phyloP scores from a whole-genome alignment of 2,329 filamentous ascomycete species.

The Seiridium unicorne region DNA sequence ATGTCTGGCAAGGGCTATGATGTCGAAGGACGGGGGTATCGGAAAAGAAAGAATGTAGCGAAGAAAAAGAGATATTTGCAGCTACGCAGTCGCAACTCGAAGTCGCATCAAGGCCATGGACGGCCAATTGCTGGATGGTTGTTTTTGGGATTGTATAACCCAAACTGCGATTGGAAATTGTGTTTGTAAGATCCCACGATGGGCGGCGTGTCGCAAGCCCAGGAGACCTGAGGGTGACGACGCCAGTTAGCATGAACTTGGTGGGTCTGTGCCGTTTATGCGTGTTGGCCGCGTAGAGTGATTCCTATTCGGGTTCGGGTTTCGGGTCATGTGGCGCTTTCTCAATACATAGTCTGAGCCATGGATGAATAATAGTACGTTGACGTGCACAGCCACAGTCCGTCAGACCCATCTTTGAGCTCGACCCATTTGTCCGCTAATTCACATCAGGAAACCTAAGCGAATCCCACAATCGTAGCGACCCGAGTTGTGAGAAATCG shows the following conservation, averaged over 20 bases:
- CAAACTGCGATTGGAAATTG: background rate
- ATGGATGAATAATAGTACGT: background rate
- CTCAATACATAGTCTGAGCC: background rate
- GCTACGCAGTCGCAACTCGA: constrained; percentile 8
- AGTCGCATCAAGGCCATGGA: constrained; percentile 9
- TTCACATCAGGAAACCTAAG: constrained; percentile 6
- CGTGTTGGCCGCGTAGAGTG: background rate
- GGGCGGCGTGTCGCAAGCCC: too few relatives aligned
- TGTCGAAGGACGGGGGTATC: background rate
- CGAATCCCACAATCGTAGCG: constrained; percentile 4
- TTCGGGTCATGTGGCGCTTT: background rate
- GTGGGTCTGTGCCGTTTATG: background rate
- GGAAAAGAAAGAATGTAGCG: background rate
- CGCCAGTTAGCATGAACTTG: background rate
- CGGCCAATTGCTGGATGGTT: background rate
- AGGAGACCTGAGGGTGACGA: background rate
- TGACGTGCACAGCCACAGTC: background rate
- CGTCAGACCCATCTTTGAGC: background rate
- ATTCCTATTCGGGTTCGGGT: background rate
- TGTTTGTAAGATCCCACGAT: background rate
- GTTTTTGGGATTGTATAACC: background rate
- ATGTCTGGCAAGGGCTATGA: background rate
- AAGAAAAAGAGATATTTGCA: constrained; percentile 5
- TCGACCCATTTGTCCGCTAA: background rate
- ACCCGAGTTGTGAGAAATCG: constrained; percentile 6